Base-by-base conservation (phyloP, 257 asterid species). In the Primulina huaijiensis region DNA sequence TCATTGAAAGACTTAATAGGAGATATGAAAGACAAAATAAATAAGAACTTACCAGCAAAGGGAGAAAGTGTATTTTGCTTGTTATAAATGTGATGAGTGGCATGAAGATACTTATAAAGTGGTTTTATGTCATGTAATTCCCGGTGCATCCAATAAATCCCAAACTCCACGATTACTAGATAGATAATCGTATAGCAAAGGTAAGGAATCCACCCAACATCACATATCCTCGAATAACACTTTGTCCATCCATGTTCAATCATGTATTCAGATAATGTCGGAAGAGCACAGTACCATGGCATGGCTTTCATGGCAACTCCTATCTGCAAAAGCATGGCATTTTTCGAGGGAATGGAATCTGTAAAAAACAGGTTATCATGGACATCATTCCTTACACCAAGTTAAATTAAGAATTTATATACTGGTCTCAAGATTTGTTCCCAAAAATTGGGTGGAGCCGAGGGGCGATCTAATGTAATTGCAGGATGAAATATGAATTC, bases 41-140 rank as follows among this genome's bases (percentile, higher is more conserved):
- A 69, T 21, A 34, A 53, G 80, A 74, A 79, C 72, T 69, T 78
- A 89, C 97, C 99, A 68, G 99, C 97, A 84, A 94, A 94, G 6
- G 97, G 99, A 74, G 99, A 93, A 66, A 94, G 96, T 17, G 99
- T 90, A 74, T 90, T 90, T 78, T 93, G 99, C 90, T 93, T 93
- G 92, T 93, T 93, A 81, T 93, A 89, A 79, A 93, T 89, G 86
- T 93, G 99, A 81, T 93, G 97, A 21, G 95, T 90, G 63, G 95
- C 96, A 57, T 93, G 96, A 50, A 94, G 99, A 83, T 87, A 82
- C 84, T 94, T 94, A 77, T 94, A 91, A 30, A 94, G 92, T 57
- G 99, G 99, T 68, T 90, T 92, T 74, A 92, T 87, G 86, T 91
- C 99, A 67, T 94, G 99, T 77, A 94, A 81, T 80, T 90, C 96